Base-by-base conservation (phyloP, 768 basidiomycete genomes). In the Harrya chromipes region DNA sequence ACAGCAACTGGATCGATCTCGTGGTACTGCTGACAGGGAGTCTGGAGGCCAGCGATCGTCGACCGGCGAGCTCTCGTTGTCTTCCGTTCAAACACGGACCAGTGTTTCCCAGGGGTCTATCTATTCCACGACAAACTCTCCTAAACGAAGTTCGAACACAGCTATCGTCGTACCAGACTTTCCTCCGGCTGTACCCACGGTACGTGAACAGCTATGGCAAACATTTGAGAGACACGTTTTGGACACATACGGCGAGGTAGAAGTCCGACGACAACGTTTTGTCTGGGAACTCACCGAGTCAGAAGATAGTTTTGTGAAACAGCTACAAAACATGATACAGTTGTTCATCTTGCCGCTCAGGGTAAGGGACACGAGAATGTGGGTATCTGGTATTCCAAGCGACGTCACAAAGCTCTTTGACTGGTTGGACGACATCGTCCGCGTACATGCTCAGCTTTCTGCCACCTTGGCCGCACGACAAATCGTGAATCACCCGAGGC, bases 381-480 rank as follows among this genome's bases (percentile, higher is more conserved):
- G 93, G 90, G 85, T 95, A 33, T 71, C 81, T 1, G 92, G 92
- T 16, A 79, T 97, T 16, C 91, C 92, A 1, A 53, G 71, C 2
- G 77, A 83, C 31, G 74, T 92, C 12, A 76, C 83, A 1, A 80
- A 82, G 11, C 73, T 93, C 19, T 83, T 97, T 52, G 91, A 94
- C 66, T 91, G 89, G 85, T 70, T 94, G 43, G 91, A 94, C 56
- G 90, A 91, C 57, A 89, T 97, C 52, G 74, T 86, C 10, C 83
- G 84, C 46, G 72, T 94, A 2, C 94, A 97, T 56, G 70, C 73
- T 4, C 77, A 84, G 50, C 72, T 97, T 21, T 72, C 77, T 8
- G 72, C 74, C 4, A 66, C 76, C 1, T 62, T 90, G 52, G 68
- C 74, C 12, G 58, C 71, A 12, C 61, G 73, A 24, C 70, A 75